phyloP scores from a whole-genome alignment of 176 grass and related monocot genomes.

The Saccharum officinarum region DNA sequence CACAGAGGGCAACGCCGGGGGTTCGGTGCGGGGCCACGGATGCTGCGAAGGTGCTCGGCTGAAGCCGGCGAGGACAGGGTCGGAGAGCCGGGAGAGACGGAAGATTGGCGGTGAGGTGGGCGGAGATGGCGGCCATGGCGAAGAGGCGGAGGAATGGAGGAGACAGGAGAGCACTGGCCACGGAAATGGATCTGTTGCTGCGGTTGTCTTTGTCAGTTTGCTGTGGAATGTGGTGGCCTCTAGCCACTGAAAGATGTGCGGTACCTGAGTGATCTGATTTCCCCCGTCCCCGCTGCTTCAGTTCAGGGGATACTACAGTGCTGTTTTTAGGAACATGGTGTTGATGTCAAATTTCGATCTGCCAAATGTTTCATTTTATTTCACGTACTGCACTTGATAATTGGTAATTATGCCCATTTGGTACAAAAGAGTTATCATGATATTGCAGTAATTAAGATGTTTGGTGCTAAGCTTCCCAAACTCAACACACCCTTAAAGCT shows the following conservation, averaged over 20 bases:
- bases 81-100: neutral
- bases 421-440: neutral
- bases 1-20: neutral
- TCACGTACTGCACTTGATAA: neutral
- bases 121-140: constrained; percentile 25
- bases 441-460: neutral
- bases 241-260: constrained; percentile 1
- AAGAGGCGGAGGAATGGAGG: neutral
- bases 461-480: neutral
- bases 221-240: neutral
- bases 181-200: neutral
- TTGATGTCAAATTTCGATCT: neutral
- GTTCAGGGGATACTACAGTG: neutral
- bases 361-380: neutral
- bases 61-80: neutral
- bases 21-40: constrained; percentile 5
- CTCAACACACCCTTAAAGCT: neutral
- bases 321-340: neutral
- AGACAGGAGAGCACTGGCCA: neutral
- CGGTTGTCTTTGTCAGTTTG: constrained; percentile 32
- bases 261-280: neutral
- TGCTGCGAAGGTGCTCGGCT: neutral
- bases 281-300: neutral
- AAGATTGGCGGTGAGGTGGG: neutral
- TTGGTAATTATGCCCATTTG: neutral